These are phyloP conservation scores for Calonectria pseudoturangicola DNA, from an alignment of 2,329 filamentous ascomycete genomes.

Conservation along the genomic window DNA sequence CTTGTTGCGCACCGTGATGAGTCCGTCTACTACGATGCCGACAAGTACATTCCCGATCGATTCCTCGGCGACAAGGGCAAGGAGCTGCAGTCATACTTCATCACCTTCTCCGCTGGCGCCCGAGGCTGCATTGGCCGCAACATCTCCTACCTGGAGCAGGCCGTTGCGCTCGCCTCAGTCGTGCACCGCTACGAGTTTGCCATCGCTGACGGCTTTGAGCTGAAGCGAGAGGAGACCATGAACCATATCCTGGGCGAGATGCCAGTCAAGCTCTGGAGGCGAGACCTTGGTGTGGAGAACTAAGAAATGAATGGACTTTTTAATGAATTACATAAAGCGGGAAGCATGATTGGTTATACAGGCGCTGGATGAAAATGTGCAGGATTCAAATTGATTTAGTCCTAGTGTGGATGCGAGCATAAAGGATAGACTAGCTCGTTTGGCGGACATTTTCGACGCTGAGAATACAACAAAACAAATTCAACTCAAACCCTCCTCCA, in stretches of 20 bases:
- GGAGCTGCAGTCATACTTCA: conserved; percentile 60
- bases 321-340: conserved; percentile 20
- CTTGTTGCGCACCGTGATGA: conserved; percentile 62
- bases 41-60: conserved; percentile 63
- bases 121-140: conserved; percentile 64
- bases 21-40: conserved; percentile 61
- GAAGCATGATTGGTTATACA: conserved; percentile 24
- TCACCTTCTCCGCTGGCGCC: conserved; percentile 64
- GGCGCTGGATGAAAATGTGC: conserved; percentile 19
- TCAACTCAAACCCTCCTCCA: neutral
- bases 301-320: conserved; percentile 8
- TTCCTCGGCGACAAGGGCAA: conserved; percentile 62
- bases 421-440: neutral
- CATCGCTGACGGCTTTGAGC: conserved; percentile 40
- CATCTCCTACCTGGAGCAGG: conserved; percentile 66
- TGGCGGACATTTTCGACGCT: conserved; percentile 4
- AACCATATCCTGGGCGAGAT: conserved; percentile 45
- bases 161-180: conserved; percentile 63
- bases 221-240: conserved; percentile 45
- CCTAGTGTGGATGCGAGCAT: neutral
- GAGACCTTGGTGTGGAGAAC: conserved; percentile 37
- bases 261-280: conserved; percentile 46
- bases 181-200: conserved; percentile 65
- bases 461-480: neutral
- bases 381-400: conserved; percentile 1